Conservation (phyloP, 202 grass and related monocot genomes). For the Zoysia matrella region DNA sequence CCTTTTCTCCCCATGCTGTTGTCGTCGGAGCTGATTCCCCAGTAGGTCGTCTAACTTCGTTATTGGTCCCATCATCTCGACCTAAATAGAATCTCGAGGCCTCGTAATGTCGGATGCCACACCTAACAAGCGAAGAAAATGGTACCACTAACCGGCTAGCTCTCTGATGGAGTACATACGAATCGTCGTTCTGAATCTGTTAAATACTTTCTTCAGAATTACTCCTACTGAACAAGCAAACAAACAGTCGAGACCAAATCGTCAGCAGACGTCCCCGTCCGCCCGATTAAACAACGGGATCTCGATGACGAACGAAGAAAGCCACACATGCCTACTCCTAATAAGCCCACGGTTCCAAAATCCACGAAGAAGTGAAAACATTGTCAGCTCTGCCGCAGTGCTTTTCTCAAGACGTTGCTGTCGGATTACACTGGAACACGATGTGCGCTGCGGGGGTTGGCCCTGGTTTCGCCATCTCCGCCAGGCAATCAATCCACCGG, state of each 20-base stretch:
- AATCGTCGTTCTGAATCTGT: not conserved
- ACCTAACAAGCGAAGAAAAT: not conserved
- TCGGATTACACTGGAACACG: not conserved
- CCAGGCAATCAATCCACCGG: not conserved
- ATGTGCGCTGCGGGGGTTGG: not conserved
- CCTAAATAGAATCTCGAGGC: not conserved
- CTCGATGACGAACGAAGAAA: conserved; percentile 5
- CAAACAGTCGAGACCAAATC: conserved; percentile 14
- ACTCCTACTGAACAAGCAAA: not conserved
- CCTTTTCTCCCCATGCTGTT: not conserved
- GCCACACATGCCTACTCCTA: not conserved
- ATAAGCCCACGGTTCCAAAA: not conserved
- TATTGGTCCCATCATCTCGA: conserved; percentile 22
- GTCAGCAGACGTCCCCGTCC: conserved; percentile 16
- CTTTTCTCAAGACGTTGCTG: not conserved
- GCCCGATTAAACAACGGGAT: not conserved
- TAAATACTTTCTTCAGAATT: not conserved
- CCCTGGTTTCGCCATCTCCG: not conserved
- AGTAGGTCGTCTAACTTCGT: conserved; percentile 41
- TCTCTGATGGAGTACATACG: not conserved
- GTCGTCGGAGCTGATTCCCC: not conserved
- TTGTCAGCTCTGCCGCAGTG: not conserved
- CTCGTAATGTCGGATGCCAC: not conserved
- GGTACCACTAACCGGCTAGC: too few relatives aligned
- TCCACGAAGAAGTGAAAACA: not conserved